These are phyloP conservation scores for Terana coerulea DNA, from an alignment of 768 basidiomycete species.

Conservation along the genomic window DNA sequence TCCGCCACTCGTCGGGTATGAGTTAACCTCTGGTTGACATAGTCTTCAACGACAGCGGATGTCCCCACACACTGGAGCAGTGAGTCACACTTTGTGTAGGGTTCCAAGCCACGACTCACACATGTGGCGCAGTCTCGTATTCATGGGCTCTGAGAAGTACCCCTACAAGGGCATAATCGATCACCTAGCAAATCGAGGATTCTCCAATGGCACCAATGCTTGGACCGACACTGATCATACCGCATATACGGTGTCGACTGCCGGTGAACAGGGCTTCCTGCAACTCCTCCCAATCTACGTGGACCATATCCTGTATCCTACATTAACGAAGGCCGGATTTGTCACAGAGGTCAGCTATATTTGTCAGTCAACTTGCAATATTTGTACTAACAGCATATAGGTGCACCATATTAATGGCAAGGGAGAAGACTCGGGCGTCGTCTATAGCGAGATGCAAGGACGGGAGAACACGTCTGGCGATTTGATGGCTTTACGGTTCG, in stretches of 20 bases:
- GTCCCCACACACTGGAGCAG: constrained; percentile 97
- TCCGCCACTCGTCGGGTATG: neutral
- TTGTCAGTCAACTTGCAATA: neutral
- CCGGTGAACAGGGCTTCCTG: constrained; percentile 88
- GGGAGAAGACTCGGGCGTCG: constrained; percentile 92
- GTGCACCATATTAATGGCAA: constrained; percentile 93
- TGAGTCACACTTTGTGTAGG: constrained; percentile 34
- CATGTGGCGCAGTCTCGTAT: constrained; percentile 59
- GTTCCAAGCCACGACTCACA: neutral
- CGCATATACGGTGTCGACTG: constrained; percentile 93
- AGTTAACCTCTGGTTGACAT: constrained; percentile 8
- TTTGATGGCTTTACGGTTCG: constrained; percentile 82
- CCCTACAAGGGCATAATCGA: constrained; percentile 97
- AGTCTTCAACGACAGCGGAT: constrained; percentile 95
- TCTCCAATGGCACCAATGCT: constrained; percentile 89
- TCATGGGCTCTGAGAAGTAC: constrained; percentile 94
- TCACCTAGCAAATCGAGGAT: constrained; percentile 90
- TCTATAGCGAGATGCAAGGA: constrained; percentile 97
- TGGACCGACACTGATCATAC: constrained; percentile 98
- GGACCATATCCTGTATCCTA: constrained; percentile 96
- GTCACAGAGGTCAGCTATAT: constrained; percentile 45
- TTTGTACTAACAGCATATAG: constrained; percentile 32
- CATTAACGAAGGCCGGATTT: constrained; percentile 82
- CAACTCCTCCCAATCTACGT: constrained; percentile 86
- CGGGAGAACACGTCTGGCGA: constrained; percentile 91